A percentile compares a stretch with the other conserved stretches of the same genome.
These are phyloP conservation scores for Sphaerobolus stellatus DNA, from an alignment of 1,284 basidiomycete species.

Conservation along the genomic window DNA sequence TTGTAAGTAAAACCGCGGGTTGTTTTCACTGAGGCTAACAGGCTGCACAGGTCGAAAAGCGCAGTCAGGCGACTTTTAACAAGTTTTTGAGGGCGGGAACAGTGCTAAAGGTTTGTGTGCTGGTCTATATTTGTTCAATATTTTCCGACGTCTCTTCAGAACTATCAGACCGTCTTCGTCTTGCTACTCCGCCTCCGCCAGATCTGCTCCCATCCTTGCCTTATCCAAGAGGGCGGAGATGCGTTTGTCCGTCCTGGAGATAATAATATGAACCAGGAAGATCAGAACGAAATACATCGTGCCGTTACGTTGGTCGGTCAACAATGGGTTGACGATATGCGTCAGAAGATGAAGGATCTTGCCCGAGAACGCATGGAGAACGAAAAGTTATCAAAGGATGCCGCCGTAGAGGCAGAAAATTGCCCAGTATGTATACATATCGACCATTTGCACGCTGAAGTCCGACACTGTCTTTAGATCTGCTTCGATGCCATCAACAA, in stretches of 20 bases:
- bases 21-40: neutral
- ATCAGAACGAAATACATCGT: constrained; percentile 41
- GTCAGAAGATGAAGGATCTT: constrained; percentile 42
- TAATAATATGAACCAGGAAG: constrained; percentile 30
- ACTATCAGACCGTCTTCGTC: constrained; percentile 49
- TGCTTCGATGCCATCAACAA: constrained; percentile 50
- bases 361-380: constrained; percentile 42
- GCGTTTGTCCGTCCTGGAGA: constrained; percentile 40
- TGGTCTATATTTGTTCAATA: neutral
- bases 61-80: constrained; percentile 59
- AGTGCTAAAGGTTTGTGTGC: constrained; percentile 47
- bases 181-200: constrained; percentile 56
- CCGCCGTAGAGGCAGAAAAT: constrained; percentile 47
- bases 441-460: neutral
- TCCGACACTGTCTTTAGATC: constrained; percentile 25
- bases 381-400: constrained; percentile 52
- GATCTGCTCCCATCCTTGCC: constrained; percentile 53
- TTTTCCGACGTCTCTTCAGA: constrained; percentile 29
- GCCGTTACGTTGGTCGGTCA: constrained; percentile 44
- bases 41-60: constrained; percentile 46
- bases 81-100: constrained; percentile 54
- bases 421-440: constrained; percentile 36
- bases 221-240: constrained; percentile 48
- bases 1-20: constrained; percentile 32
- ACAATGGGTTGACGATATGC: constrained; percentile 50